phyloP scores from a whole-genome alignment of 139 green algal genomes.

The Chlamydomonas incerta region DNA sequence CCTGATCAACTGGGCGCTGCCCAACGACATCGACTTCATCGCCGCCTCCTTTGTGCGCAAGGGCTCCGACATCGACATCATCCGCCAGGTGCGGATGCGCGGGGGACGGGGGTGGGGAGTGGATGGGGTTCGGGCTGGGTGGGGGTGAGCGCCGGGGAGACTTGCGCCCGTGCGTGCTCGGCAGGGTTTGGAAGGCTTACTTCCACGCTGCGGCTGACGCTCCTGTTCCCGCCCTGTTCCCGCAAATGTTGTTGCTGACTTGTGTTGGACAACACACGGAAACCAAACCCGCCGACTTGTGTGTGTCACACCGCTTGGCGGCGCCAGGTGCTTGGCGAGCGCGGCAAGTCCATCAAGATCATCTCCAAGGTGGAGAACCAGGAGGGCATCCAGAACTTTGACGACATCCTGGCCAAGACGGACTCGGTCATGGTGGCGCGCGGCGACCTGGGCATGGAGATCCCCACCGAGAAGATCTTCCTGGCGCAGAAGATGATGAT shows the following conservation, averaged over 20 bases:
- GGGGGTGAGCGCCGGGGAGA: background rate
- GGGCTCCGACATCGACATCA: constrained; percentile 91
- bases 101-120: no score
- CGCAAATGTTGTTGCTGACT: no score
- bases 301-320: no score
- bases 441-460: constrained; percentile 99
- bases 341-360: constrained; percentile 90
- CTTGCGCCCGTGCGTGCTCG: background rate
- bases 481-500: constrained; percentile 99
- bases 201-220: no score
- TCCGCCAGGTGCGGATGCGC: constrained; percentile 81
- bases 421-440: constrained; percentile 86
- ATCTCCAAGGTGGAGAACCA: constrained; percentile 98
- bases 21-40: constrained; percentile 99
- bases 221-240: background rate
- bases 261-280: no score
- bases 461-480: constrained; percentile 99
- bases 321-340: constrained; percentile 88
- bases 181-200: no score
- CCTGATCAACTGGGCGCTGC: constrained; percentile 94
- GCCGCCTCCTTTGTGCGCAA: constrained; percentile 99
- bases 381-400: constrained; percentile 97
- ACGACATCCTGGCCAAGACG: constrained; percentile 91
- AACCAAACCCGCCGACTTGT: no score
- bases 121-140: no score